These are phyloP conservation scores for Yamadazyma scolyti DNA, from an alignment of 805 yeast species.

Conservation along the genomic window DNA sequence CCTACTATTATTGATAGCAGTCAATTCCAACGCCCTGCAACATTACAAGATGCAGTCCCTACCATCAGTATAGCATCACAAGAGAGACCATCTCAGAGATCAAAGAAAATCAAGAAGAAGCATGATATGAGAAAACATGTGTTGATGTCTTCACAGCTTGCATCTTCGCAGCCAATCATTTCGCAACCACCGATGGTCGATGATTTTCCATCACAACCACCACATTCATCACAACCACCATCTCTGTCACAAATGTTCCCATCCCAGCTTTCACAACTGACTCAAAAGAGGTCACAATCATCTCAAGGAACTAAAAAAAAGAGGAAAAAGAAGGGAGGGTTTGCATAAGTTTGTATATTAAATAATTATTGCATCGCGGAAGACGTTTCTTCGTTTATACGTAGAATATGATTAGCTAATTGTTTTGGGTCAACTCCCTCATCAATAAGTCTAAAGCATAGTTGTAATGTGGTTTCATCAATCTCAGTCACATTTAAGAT, in stretches of 20 bases:
- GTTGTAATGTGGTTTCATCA: conserved; percentile 25
- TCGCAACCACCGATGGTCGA: conserved; percentile 1
- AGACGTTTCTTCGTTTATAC: conserved; percentile 23
- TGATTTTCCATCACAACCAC: neutral
- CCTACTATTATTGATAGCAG: conserved; percentile 6
- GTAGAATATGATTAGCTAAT: conserved; percentile 22
- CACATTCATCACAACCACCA: neutral
- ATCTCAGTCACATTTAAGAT: conserved; percentile 19
- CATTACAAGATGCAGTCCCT: conserved; percentile 19
- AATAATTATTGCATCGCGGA: conserved; percentile 9
- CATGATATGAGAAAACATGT: conserved; percentile 1
- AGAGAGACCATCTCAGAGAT: conserved; percentile 6
- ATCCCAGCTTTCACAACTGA: conserved; percentile 1
- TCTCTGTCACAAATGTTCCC: neutral
- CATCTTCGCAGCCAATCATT: neutral
- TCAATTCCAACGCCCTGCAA: conserved; percentile 2
- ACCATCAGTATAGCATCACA: conserved; percentile 14
- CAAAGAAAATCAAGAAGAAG: conserved; percentile 3
- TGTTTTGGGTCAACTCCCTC: conserved; percentile 37
- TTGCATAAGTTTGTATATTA: conserved; percentile 26
- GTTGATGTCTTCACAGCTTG: conserved; percentile 1
- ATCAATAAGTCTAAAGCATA: conserved; percentile 31
- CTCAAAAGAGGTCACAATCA: conserved; percentile 3
- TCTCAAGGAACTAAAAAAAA: conserved; percentile 14
- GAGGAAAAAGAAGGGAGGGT: conserved; percentile 46